Evolutionary conservation across 768 basidiomycete species (phyloP).

Genomic region (Tricholomella constricta): DNA sequence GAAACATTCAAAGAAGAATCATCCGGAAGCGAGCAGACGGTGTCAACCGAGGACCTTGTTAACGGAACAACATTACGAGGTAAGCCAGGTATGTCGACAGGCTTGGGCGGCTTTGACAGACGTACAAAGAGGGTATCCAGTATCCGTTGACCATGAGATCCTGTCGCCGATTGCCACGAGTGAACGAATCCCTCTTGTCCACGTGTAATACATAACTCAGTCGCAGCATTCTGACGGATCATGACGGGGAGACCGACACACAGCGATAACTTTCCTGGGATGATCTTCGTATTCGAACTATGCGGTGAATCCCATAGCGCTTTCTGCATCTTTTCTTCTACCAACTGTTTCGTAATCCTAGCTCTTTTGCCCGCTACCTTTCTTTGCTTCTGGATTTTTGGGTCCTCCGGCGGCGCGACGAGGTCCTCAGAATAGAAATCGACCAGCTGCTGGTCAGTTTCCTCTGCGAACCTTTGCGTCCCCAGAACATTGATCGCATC

Average conservation of each 20-base stretch:
- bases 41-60: not conserved
- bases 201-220: no score
- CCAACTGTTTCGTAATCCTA: not conserved
- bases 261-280: slow-evolving; percentile 25
- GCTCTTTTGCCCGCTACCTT: not conserved
- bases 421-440: slow-evolving; percentile 6
- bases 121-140: slow-evolving; percentile 5
- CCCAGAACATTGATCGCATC: not conserved
- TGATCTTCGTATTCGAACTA: not conserved
- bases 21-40: not conserved
- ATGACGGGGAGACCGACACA: no score
- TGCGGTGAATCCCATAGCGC: slow-evolving; percentile 3
- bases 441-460: not conserved
- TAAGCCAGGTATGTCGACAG: not conserved
- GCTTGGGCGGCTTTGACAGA: not conserved
- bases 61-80: not conserved
- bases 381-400: not conserved
- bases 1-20: not conserved
- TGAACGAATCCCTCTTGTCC: not conserved
- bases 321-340: not conserved
- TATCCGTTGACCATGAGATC: not conserved
- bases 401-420: not conserved
- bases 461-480: not conserved
- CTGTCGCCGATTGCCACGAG: not conserved
- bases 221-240: no score